phyloP scores from a whole-genome alignment of 352 stramenopile genomes.

The Pythium insidiosum region DNA sequence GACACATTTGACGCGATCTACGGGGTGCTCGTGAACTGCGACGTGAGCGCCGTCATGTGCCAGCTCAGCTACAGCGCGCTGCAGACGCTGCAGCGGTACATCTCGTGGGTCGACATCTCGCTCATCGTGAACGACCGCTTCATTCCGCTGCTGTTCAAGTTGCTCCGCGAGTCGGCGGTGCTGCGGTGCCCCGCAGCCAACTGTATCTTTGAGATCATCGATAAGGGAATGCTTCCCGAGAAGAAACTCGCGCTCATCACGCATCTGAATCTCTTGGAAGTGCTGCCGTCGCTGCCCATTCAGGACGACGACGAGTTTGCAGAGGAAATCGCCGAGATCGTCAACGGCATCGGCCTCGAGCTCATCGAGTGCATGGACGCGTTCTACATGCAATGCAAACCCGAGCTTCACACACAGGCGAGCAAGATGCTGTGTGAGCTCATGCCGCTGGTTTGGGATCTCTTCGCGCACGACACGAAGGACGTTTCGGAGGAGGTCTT shows the following conservation, averaged over 20 bases:
- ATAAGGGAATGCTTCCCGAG: constrained; percentile 79
- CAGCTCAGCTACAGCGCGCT: constrained; percentile 60
- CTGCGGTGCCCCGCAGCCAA: constrained; percentile 68
- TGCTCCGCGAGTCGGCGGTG: constrained; percentile 45
- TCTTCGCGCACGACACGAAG: constrained; percentile 78
- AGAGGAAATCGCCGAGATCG: constrained; percentile 74
- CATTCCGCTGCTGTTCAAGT: constrained; percentile 63
- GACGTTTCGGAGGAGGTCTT: constrained; percentile 84
- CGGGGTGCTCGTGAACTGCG: constrained; percentile 70
- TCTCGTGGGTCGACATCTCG: constrained; percentile 79
- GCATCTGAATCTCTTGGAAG: constrained; percentile 57
- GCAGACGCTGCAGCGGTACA: constrained; percentile 79
- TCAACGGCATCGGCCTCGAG: constrained; percentile 75
- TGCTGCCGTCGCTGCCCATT: constrained; percentile 48
- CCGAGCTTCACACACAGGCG: constrained; percentile 34
- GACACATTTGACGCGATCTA: constrained; percentile 80
- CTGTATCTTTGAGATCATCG: constrained; percentile 80
- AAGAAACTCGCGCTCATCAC: constrained; percentile 79
- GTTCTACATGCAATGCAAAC: constrained; percentile 53
- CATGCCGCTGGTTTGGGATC: constrained; percentile 75
- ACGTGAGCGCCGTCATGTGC: constrained; percentile 59
- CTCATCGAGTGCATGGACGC: constrained; percentile 74
- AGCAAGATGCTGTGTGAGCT: constrained; percentile 53
- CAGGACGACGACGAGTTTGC: constrained; percentile 77
- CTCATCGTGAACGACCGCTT: constrained; percentile 82